These are phyloP conservation scores for Sistotremastrum niveocremeum DNA, from an alignment of 768 basidiomycete genomes.

Conservation along the genomic window DNA sequence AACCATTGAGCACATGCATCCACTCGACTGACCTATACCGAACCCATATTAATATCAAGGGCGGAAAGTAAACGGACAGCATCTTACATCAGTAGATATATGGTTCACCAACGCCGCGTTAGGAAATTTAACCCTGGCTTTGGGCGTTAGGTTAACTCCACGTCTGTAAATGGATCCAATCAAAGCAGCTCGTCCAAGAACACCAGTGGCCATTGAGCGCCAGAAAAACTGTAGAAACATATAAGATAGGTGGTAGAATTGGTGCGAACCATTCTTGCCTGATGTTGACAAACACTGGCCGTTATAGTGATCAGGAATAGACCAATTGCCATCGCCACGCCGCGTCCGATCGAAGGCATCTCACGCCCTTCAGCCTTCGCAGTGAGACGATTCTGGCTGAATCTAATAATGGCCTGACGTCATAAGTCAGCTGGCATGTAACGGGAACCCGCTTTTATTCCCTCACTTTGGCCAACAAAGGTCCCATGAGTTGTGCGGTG, in stretches of 20 bases:
- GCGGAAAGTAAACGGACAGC: not conserved
- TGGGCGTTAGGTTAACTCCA: conserved; percentile 49
- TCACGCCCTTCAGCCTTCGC: conserved; percentile 25
- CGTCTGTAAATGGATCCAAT: conserved; percentile 62
- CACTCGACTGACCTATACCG: conserved; percentile 34
- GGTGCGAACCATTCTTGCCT: conserved; percentile 27
- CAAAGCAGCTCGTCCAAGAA: conserved; percentile 49
- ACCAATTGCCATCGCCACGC: conserved; percentile 46
- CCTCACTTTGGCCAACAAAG: conserved; percentile 42
- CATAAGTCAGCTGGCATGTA: not conserved
- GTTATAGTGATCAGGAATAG: conserved; percentile 35
- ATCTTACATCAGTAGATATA: conserved; percentile 49
- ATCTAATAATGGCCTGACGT: conserved; percentile 43
- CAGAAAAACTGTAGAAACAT: conserved; percentile 45
- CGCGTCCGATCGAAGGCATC: conserved; percentile 30
- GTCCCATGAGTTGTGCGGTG: conserved; percentile 46
- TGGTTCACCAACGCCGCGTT: conserved; percentile 51
- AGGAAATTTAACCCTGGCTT: conserved; percentile 45
- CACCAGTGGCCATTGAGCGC: conserved; percentile 53
- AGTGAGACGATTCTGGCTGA: conserved; percentile 33
- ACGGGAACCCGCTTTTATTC: not conserved
- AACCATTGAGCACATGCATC: conserved; percentile 61
- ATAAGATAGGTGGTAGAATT: conserved; percentile 6
- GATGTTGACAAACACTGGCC: conserved; percentile 47
- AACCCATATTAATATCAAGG: conserved; percentile 1